Percentiles rank a stretch among this genome's conserved stretches.
Conservation (phyloP, 768 basidiomycete genomes). For the Macrolepiota fuliginosa region DNA sequence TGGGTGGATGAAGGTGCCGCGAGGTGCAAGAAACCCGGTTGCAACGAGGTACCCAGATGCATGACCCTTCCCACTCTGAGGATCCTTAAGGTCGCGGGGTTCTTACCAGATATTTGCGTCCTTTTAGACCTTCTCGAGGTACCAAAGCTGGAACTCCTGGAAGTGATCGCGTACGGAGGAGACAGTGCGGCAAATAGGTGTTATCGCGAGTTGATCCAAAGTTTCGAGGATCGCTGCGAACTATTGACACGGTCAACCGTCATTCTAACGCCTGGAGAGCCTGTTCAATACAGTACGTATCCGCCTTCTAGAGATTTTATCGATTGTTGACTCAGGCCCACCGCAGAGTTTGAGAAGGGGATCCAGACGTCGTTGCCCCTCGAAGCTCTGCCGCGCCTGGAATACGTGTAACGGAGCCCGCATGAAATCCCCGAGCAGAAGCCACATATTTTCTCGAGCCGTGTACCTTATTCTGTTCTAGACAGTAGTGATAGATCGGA, state of each 20-base stretch:
- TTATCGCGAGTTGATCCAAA: neutral
- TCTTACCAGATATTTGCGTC: slow-evolving; percentile 4
- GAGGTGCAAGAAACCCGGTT: neutral
- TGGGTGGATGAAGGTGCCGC: neutral
- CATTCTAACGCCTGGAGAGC: neutral
- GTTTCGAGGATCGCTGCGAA: neutral
- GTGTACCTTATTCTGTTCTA: too few relatives aligned
- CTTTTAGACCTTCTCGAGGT: neutral
- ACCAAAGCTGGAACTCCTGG: neutral
- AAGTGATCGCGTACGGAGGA: neutral
- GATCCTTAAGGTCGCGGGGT: neutral
- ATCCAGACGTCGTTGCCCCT: neutral
- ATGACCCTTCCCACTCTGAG: neutral
- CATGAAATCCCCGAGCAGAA: too few relatives aligned
- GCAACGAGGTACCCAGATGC: neutral
- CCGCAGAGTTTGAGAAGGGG: neutral
- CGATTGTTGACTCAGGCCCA: neutral
- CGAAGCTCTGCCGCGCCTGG: neutral
- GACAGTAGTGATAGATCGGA: neutral
- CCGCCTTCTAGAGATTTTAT: neutral
- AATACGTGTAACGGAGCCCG: neutral
- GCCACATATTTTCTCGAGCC: too few relatives aligned
- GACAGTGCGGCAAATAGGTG: neutral
- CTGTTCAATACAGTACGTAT: neutral
- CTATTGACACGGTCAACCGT: neutral